These are phyloP conservation scores for Teunomyces stri DNA, from an alignment of 805 yeast species.

Conservation along the genomic window DNA sequence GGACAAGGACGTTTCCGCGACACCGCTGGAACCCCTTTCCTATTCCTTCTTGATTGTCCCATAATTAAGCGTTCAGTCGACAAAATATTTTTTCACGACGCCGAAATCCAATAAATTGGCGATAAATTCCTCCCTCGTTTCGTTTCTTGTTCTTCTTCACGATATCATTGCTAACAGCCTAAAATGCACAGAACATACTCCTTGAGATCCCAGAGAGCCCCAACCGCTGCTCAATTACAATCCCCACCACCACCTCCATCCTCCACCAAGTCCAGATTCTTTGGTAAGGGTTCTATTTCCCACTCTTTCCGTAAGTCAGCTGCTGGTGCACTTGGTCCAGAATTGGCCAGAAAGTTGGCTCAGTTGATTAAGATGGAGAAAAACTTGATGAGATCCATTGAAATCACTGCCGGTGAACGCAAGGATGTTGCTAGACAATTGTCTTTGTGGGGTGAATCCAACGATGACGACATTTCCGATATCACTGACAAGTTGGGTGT, in stretches of 20 bases:
- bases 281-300: constrained; percentile 71
- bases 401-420: constrained; percentile 89
- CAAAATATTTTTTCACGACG: constrained; percentile 3
- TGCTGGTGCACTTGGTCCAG: constrained; percentile 94
- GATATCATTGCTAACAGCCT: background rate
- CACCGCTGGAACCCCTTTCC: background rate
- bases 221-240: constrained; percentile 77
- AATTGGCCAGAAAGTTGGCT: constrained; percentile 86
- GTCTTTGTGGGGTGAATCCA: constrained; percentile 96
- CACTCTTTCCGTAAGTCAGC: constrained; percentile 73
- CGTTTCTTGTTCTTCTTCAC: constrained; percentile 5
- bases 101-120: constrained; percentile 1
- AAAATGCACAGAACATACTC: constrained; percentile 84
- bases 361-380: constrained; percentile 95
- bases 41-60: constrained; percentile 2
- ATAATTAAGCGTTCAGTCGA: background rate
- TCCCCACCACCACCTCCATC: constrained; percentile 82
- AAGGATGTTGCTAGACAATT: constrained; percentile 96
- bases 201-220: constrained; percentile 73
- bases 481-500: constrained; percentile 98
- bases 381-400: constrained; percentile 90
- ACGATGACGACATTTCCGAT: constrained; percentile 95
- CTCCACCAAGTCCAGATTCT: constrained; percentile 67
- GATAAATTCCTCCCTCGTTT: constrained; percentile 2
- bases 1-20: background rate